Conservation (phyloP, 108 stramenopile species). For the Epipyxis sp. region DNA sequence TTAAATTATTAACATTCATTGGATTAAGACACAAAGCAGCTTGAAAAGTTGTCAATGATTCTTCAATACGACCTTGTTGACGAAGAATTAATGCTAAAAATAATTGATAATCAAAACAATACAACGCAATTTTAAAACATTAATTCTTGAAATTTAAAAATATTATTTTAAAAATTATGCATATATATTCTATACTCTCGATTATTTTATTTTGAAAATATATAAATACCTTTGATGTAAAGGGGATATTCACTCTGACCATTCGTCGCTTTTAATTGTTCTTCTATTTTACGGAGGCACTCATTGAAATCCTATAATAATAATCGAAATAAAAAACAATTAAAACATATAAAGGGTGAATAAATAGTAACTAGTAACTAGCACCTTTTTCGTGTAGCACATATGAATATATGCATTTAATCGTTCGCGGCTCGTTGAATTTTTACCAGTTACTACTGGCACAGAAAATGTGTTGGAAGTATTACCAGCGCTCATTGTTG, state of each 20-base stretch:
- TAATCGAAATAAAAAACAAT: background rate
- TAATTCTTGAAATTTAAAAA: too few species aligned
- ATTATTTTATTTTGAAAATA: background rate
- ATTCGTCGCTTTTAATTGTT: constrained; percentile 2
- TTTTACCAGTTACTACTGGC: too few species aligned
- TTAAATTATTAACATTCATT: constrained; percentile 50
- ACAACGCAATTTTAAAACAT: too few species aligned
- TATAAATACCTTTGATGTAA: background rate
- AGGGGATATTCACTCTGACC: constrained; percentile 23
- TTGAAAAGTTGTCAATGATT: constrained; percentile 58
- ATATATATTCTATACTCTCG: too few species aligned
- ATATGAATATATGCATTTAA: constrained; percentile 24
- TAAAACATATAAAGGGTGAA: background rate
- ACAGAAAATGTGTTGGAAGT: too few species aligned
- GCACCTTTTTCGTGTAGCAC: constrained; percentile 5
- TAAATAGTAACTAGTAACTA: background rate
- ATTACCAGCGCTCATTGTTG: too few species aligned
- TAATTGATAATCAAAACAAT: background rate
- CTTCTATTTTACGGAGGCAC: constrained; percentile 17
- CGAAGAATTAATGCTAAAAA: constrained; percentile 49
- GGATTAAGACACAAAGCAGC: constrained; percentile 62
- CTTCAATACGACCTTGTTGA: constrained; percentile 54
- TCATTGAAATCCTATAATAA: constrained; percentile 17
- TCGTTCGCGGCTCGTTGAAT: constrained; percentile 10
- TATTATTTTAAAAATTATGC: too few species aligned